phyloP scores from a whole-genome alignment of 148 eudicot genomes.

The Spergularia bocconei region DNA sequence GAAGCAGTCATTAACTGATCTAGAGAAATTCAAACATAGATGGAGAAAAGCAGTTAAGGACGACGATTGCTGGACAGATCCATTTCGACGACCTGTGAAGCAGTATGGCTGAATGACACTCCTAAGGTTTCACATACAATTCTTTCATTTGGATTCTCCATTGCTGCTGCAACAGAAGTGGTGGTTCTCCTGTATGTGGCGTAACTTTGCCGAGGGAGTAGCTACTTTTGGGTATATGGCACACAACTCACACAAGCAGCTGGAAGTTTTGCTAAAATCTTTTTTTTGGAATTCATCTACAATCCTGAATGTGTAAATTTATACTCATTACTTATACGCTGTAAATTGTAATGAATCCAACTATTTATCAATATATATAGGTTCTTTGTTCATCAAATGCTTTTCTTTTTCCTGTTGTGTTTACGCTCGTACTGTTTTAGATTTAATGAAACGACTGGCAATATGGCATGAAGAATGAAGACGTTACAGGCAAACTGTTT shows the following conservation, averaged over 20 bases:
- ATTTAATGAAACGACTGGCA: too few relatives aligned
- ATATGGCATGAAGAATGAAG: background rate
- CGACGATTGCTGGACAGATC: slow-evolving; percentile 61
- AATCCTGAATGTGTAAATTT: slow-evolving; percentile 6
- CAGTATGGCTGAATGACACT: background rate
- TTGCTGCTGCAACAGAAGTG: slow-evolving; percentile 12
- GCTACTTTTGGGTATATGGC: slow-evolving; percentile 9
- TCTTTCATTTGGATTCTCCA: slow-evolving; percentile 1
- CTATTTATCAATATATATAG: slow-evolving; percentile 7
- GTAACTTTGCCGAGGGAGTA: slow-evolving; percentile 6
- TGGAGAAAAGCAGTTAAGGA: slow-evolving; percentile 56
- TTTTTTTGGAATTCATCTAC: background rate
- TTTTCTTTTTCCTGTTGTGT: background rate
- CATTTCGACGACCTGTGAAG: slow-evolving; percentile 31
- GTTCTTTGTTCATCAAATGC: background rate
- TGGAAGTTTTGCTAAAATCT: slow-evolving; percentile 1
- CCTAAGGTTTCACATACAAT: background rate
- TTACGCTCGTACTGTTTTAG: too few relatives aligned
- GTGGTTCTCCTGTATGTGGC: slow-evolving; percentile 6
- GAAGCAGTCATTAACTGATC: slow-evolving; percentile 41
- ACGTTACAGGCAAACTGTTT: background rate
- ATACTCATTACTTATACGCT: slow-evolving; percentile 14
- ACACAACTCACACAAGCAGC: slow-evolving; percentile 1
- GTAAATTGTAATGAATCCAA: slow-evolving; percentile 5
- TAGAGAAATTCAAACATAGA: slow-evolving; percentile 49